A percentile compares a stretch with the other conserved stretches of the same genome.
Evolutionary conservation across 2,329 filamentous ascomycete genomes (phyloP).

Genomic region (Trichoderma breve): DNA sequence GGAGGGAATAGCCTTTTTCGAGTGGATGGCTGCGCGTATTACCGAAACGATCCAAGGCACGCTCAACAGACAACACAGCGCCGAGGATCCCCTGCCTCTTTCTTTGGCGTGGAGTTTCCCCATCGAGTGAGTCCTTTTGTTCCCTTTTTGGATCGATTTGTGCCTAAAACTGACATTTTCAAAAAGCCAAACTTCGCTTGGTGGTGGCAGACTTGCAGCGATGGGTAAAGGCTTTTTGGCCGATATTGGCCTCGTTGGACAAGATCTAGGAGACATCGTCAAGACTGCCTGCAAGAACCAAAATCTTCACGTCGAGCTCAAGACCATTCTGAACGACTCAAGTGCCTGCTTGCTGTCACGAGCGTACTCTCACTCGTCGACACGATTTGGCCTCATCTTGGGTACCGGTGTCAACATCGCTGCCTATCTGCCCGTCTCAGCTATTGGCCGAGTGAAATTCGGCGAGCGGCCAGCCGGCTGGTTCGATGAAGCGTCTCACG

Average conservation of each 20-base stretch:
- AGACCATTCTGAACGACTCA: constrained; percentile 65
- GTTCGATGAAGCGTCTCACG: constrained; percentile 58
- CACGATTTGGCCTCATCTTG: constrained; percentile 63
- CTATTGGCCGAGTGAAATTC: constrained; percentile 56
- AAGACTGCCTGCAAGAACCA: constrained; percentile 50
- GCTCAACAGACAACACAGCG: constrained; percentile 36
- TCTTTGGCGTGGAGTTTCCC: constrained; percentile 69
- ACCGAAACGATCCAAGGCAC: constrained; percentile 52
- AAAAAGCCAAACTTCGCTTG: constrained; percentile 60
- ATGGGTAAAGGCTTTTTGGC: constrained; percentile 69
- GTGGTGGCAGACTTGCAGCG: constrained; percentile 55
- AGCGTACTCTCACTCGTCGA: constrained; percentile 57
- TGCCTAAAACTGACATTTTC: not conserved
- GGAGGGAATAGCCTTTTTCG: constrained; percentile 60
- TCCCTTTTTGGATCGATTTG: too few relatives aligned
- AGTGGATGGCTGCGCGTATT: constrained; percentile 65
- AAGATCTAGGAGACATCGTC: constrained; percentile 60
- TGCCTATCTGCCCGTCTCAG: constrained; percentile 58
- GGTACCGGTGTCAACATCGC: constrained; percentile 68
- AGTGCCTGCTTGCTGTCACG: constrained; percentile 64
- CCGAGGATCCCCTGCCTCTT: constrained; percentile 51
- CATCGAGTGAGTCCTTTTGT: constrained; percentile 56
- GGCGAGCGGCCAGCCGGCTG: constrained; percentile 53
- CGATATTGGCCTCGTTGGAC: constrained; percentile 54
- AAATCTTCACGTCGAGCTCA: constrained; percentile 54